These are phyloP conservation scores for Phytophthora lateralis DNA, from an alignment of 352 stramenopile species.

Conservation along the genomic window DNA sequence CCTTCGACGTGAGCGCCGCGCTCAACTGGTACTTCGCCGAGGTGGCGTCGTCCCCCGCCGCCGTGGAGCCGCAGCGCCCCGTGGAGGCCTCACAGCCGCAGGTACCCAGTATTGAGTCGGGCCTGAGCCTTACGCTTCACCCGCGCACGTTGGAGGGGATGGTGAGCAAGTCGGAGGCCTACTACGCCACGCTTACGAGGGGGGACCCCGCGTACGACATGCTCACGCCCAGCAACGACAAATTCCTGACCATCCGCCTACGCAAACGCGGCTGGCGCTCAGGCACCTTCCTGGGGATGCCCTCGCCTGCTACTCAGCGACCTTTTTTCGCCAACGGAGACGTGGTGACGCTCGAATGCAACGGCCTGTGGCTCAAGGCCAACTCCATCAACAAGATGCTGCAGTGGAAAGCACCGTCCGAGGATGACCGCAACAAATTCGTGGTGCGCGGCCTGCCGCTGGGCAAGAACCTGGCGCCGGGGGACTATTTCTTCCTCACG, in stretches of 20 bases:
- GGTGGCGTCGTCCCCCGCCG: constrained; percentile 44
- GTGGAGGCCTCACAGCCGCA: not conserved
- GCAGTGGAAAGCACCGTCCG: constrained; percentile 84
- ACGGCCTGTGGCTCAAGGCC: constrained; percentile 81
- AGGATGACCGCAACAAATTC: constrained; percentile 89
- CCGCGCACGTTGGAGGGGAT: constrained; percentile 68
- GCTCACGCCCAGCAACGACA: constrained; percentile 84
- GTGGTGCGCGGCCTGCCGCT: constrained; percentile 81
- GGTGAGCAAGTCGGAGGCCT: constrained; percentile 87
- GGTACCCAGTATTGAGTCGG: constrained; percentile 69
- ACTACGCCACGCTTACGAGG: constrained; percentile 81
- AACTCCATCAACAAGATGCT: constrained; percentile 83
- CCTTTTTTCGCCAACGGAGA: constrained; percentile 87
- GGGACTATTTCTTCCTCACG: constrained; percentile 89
- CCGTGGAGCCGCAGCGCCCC: not conserved
- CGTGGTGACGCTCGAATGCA: constrained; percentile 88
- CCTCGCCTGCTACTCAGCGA: constrained; percentile 46
- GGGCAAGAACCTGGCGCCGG: constrained; percentile 69
- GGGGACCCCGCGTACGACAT: constrained; percentile 80
- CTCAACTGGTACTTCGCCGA: constrained; percentile 91
- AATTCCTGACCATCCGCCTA: constrained; percentile 80
- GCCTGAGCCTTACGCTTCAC: constrained; percentile 79
- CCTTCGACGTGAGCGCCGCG: constrained; percentile 83
- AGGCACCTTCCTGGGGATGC: constrained; percentile 34
- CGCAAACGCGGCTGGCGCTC: constrained; percentile 78